Evolutionary conservation across 2,329 filamentous ascomycete genomes (phyloP).

Genomic region (Hymenoscyphus fructigenus): DNA sequence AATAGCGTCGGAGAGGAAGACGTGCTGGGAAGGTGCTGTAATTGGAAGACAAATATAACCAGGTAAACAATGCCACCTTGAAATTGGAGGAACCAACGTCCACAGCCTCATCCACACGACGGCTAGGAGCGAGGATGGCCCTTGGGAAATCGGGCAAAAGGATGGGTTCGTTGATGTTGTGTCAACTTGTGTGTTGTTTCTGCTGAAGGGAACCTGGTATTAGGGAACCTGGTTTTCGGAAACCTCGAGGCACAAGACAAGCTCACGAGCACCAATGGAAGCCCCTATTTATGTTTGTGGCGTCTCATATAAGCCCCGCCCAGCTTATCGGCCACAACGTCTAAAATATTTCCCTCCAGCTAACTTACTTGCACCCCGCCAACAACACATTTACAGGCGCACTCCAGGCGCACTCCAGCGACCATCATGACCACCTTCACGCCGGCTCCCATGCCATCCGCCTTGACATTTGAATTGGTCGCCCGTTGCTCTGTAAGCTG

Average conservation of each 20-base stretch:
- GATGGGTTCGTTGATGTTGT: not conserved
- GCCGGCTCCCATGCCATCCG: conserved; percentile 50
- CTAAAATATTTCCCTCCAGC: not conserved
- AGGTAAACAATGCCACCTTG: not conserved
- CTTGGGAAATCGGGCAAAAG: not conserved
- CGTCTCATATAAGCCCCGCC: not conserved
- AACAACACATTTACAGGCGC: not conserved
- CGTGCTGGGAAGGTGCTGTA: not conserved
- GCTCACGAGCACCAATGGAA: not conserved
- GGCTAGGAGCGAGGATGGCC: not conserved
- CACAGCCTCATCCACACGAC: not conserved
- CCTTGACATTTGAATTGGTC: conserved; percentile 75
- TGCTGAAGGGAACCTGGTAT: not conserved
- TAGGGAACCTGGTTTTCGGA: not conserved
- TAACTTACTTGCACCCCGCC: no score
- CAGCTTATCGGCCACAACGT: not conserved
- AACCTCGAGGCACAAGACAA: not conserved
- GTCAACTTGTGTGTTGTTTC: not conserved
- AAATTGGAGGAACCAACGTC: conserved; percentile 1
- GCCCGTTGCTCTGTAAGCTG: conserved; percentile 74
- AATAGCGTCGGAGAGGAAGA: not conserved
- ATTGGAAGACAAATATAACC: no score
- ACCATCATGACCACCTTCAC: not conserved
- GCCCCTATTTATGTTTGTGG: not conserved
- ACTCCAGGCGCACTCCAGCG: not conserved